Base-by-base conservation (phyloP, 495 filamentous ascomycete species). In the Rusavskia elegans region DNA sequence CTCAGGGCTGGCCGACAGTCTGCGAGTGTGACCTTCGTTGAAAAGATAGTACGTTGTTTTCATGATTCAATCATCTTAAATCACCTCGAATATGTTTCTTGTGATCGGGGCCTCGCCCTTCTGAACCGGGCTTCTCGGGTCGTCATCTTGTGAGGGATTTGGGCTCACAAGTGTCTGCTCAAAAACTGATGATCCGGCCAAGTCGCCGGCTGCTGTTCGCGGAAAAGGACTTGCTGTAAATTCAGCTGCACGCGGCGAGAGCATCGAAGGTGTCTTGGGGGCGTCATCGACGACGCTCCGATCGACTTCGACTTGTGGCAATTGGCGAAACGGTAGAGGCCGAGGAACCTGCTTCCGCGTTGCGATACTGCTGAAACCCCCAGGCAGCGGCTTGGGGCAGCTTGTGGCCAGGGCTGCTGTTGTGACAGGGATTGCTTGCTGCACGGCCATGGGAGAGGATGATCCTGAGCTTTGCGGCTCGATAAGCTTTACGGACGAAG, bases 1-100 rank as follows among this genome's bases (percentile, higher is more conserved):
- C 32, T 35, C 32, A 7, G 32, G 32, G 32, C 32, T 7, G 9
- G 13, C 32, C 32, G 32, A 10, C 32, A 7, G 32, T 7, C 32
- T 35, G 1, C 13, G 10, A 10, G 32, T 35, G 13, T 35, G 32
- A 35, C 10, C 13, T 35, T 35, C 2, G 9, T 35, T 11, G 32
- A 35, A 11, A 6, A 1, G 32, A 35, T 35, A 14, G 32, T 35
- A 35, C 32, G 2, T 35, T 2, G 7, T 35, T 0, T 10, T 11
- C 6, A 35, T 11, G 13, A 35, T 11, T 10, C 32, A 13, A 13
- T 14, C 9, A 14, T 35, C 39, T 61, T 49, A 59, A 53, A 61
- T 49, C 61, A 76, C 68, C 59, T 75, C 73, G 58, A 73, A 72
- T 58, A 76, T 76, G 55, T 64, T 75, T 62, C 73, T 70, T 65